Evolutionary conservation across 31 red algal genomes (phyloP), one percentile per base, ranked within the genome.

Genomic region (Asparagopsis taxiformis): DNA sequence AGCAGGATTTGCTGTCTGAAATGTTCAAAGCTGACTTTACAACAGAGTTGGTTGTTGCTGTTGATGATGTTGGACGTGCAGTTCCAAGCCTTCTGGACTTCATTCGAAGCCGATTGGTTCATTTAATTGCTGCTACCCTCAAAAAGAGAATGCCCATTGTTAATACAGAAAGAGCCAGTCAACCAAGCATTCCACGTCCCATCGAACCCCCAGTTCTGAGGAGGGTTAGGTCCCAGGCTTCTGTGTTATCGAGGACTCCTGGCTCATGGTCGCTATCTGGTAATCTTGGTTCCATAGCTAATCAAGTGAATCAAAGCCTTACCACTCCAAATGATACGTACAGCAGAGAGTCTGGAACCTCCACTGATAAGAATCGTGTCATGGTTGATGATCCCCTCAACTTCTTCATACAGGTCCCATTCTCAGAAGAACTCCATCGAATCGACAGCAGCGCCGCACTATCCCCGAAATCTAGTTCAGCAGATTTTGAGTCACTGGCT

Each of bases 21-120:
- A 66, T 85, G 9, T 66, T 85, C 59, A 85, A 65, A 31, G 60
- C 68, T 8, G 44, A 75, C 48, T 85, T 85, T 51, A 85, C 81
- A 63, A 72, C 20, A 29, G 46, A 36, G 55, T 51, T 85, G 8
- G 81, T 85, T 3, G 21, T 19, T 17, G 59, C 81, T 26, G 70
- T 75, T 38, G 70, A 75, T 62, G 59, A 74, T 24, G 58, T 85
- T 15, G 51, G 81, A 19, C 59, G 32, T 4, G 70, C 41, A 20
- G 52, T 85, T 17, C 81, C 81, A 17, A 52, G 34, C n/a, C 44
- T 75, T 28, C 43, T 22, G 2, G 60, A 57, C 19, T 11, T 63
- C 17, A 55, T 85, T 22, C 81, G 81, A 10, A 33, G 54, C 30
- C 31, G 59, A 21, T 50, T 85, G 30, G 70, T 75, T 17, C 71